A percentile compares a stretch with the other conserved stretches of the same genome.
phyloP scores from a whole-genome alignment of 345 rosid species.

The Heritiera littoralis region DNA sequence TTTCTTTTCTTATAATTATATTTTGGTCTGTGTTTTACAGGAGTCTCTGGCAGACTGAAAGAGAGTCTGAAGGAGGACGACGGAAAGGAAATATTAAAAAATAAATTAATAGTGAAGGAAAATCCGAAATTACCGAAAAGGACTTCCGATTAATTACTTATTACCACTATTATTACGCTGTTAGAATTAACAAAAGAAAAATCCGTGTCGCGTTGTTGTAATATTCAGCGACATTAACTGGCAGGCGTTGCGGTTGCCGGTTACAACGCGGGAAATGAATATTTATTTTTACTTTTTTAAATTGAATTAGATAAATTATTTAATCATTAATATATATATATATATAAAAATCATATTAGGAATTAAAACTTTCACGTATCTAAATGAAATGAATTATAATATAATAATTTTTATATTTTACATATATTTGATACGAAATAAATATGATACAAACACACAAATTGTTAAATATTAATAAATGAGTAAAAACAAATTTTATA shows the following conservation, averaged over 20 bases:
- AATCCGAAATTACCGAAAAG: neutral
- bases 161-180: neutral
- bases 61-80: constrained; percentile 12
- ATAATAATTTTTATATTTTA: too few relatives aligned
- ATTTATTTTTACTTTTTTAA: too few relatives aligned
- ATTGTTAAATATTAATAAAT: too few relatives aligned
- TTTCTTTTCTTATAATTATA: neutral
- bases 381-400: too few relatives aligned
- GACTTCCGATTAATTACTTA: neutral
- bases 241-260: neutral
- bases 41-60: neutral
- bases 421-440: too few relatives aligned
- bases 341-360: too few relatives aligned
- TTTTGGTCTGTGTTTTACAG: constrained; percentile 8
- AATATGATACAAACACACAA: too few relatives aligned
- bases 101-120: neutral
- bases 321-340: too few relatives aligned
- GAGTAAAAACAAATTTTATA: too few relatives aligned
- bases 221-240: neutral
- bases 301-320: too few relatives aligned
- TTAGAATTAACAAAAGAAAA: too few relatives aligned
- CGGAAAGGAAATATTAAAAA: neutral
- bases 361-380: too few relatives aligned
- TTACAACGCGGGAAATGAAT: neutral
- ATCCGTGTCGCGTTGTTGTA: neutral